phyloP scores from a whole-genome alignment of 306 rosid species.

The Biancaea sappan region DNA sequence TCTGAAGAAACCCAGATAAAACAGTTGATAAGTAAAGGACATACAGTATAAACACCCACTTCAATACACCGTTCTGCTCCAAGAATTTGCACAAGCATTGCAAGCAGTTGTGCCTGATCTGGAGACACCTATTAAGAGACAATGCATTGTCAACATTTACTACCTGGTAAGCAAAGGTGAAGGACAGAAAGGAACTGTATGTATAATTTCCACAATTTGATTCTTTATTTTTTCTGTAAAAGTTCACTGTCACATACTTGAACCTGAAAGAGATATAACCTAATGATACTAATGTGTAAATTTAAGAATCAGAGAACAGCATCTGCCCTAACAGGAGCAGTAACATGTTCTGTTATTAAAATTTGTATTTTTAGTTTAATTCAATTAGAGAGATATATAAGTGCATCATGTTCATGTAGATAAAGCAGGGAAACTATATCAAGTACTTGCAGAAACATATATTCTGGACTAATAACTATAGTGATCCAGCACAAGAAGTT shows the following conservation, averaged over 20 bases:
- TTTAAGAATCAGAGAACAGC: constrained; percentile 4
- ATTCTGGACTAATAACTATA: constrained; percentile 15
- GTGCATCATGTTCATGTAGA: not conserved
- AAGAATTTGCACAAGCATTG: constrained; percentile 88
- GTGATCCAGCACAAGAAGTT: constrained; percentile 10
- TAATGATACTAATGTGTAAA: not conserved
- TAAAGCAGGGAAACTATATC: not conserved
- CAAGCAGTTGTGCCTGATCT: constrained; percentile 94
- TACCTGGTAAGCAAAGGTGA: constrained; percentile 5
- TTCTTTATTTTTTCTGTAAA: constrained; percentile 20
- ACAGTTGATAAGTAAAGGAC: constrained; percentile 25
- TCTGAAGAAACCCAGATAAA: constrained; percentile 17
- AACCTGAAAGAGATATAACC: not conserved
- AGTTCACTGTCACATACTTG: constrained; percentile 17
- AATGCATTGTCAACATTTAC: constrained; percentile 34
- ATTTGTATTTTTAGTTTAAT: not conserved
- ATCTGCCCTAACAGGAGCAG: not conserved
- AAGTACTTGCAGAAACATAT: not conserved
- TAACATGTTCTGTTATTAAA: constrained; percentile 12
- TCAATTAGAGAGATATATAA: not conserved
- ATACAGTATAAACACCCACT: constrained; percentile 93
- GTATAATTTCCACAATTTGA: constrained; percentile 3
- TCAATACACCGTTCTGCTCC: constrained; percentile 94
- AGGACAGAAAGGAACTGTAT: not conserved
- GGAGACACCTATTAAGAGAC: constrained; percentile 75